Evolutionary conservation across 148 eudicot genomes (phyloP).

Genomic region (Linanthus parryae): DNA sequence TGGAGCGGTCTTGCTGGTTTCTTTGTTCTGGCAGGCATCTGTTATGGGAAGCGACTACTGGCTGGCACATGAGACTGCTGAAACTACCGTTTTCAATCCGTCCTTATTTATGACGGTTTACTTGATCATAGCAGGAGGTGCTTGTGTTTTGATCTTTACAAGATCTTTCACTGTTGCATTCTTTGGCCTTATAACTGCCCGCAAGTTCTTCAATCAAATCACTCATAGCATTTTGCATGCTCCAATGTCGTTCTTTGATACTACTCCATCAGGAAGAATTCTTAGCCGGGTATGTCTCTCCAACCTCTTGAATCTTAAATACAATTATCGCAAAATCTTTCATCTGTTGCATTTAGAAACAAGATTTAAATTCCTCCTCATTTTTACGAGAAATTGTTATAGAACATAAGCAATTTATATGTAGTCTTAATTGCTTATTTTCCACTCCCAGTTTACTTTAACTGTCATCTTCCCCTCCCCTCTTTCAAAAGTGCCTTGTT

Average conservation of each 20-base stretch:
- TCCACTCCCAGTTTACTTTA: too few species aligned
- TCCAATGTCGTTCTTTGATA: constrained; percentile 71
- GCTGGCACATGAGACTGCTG: constrained; percentile 60
- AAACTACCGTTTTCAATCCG: constrained; percentile 22
- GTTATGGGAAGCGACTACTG: constrained; percentile 44
- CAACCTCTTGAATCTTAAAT: too few species aligned
- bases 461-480: too few species aligned
- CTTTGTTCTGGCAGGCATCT: constrained; percentile 38
- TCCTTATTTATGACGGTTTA: constrained; percentile 34
- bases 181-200: constrained; percentile 51
- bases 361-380: too few species aligned
- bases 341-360: too few species aligned
- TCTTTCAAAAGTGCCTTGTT: too few species aligned
- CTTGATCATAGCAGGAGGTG: constrained; percentile 23
- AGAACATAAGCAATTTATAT: too few species aligned
- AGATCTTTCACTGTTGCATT: constrained; percentile 27
- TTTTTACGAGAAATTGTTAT: too few species aligned
- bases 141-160: constrained; percentile 23
- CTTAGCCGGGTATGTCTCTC: constrained; percentile 43
- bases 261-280: constrained; percentile 68
- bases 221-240: constrained; percentile 47
- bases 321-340: too few species aligned
- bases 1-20: constrained; percentile 21
- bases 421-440: too few species aligned
- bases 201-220: constrained; percentile 45